phyloP scores from a whole-genome alignment of 345 rosid species.

The Cardiospermum halicacabum region DNA sequence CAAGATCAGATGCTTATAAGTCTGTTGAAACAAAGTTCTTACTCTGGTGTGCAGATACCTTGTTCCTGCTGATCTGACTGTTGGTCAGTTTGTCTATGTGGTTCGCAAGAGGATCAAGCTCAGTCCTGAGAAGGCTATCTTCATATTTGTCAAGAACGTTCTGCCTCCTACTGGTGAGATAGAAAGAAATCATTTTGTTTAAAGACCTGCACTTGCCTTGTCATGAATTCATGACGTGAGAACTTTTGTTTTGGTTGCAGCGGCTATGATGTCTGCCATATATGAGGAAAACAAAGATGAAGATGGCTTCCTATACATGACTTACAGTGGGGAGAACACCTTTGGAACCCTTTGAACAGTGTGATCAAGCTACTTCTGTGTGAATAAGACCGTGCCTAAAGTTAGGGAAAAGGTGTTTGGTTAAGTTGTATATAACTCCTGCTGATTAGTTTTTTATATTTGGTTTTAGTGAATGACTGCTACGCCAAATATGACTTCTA shows the following conservation, averaged over 20 bases:
- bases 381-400: slow-evolving; percentile 13
- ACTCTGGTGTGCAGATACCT: slow-evolving; percentile 42
- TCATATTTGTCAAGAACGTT: slow-evolving; percentile 69
- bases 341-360: slow-evolving; percentile 49
- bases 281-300: slow-evolving; percentile 95
- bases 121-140: slow-evolving; percentile 83
- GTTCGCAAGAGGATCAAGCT: slow-evolving; percentile 90
- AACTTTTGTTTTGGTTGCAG: slow-evolving; percentile 29
- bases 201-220: neutral
- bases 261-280: slow-evolving; percentile 92
- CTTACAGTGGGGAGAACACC: slow-evolving; percentile 97
- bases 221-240: neutral
- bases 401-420: slow-evolving; percentile 5
- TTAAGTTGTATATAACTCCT: slow-evolving; percentile 33
- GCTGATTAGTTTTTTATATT: slow-evolving; percentile 9
- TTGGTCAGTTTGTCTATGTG: slow-evolving; percentile 80
- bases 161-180: slow-evolving; percentile 71
- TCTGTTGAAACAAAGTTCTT: neutral
- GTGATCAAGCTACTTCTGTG: slow-evolving; percentile 10
- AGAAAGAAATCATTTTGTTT: neutral
- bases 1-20: neutral
- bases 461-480: slow-evolving; percentile 1
- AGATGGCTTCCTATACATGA: slow-evolving; percentile 98
- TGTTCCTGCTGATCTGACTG: slow-evolving; percentile 84
- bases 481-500: neutral